Conservation (phyloP, 2,329 filamentous ascomycete species). For the Madurella fahalii region DNA sequence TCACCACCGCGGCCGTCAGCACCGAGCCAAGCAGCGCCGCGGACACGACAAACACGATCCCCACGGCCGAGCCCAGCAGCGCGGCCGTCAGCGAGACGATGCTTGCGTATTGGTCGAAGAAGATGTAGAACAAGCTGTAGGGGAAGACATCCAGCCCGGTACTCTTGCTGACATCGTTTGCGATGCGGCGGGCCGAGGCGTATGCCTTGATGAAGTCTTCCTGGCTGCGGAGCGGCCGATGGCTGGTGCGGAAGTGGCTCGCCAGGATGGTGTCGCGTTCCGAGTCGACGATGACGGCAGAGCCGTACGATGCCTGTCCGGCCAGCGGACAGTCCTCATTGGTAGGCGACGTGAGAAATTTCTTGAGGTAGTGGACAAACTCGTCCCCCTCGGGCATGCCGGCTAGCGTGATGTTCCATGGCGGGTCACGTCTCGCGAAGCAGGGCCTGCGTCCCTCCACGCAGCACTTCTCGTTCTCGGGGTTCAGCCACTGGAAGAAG, state of each 20-base stretch:
- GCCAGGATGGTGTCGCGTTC: conserved; percentile 66
- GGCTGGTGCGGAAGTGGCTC: conserved; percentile 87
- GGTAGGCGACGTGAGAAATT: conserved; percentile 78
- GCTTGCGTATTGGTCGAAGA: conserved; percentile 93
- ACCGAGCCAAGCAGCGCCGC: conserved; percentile 79
- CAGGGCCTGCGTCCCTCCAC: conserved; percentile 68
- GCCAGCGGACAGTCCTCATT: conserved; percentile 82
- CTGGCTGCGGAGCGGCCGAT: conserved; percentile 82
- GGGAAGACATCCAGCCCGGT: conserved; percentile 85
- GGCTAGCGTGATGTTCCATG: conserved; percentile 83
- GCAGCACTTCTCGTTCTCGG: conserved; percentile 69
- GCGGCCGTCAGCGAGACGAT: conserved; percentile 77
- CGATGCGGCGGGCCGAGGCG: conserved; percentile 81
- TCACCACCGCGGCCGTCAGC: conserved; percentile 76
- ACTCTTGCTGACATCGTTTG: conserved; percentile 64
- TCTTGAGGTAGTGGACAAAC: conserved; percentile 79
- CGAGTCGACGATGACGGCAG: conserved; percentile 74
- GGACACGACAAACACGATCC: conserved; percentile 78
- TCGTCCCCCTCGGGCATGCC: conserved; percentile 95
- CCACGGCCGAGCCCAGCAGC: conserved; percentile 77
- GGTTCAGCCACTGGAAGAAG: conserved; percentile 95
- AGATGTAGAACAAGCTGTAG: conserved; percentile 97
- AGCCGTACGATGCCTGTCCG: conserved; percentile 80
- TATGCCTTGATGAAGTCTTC: conserved; percentile 92
- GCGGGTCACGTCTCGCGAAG: conserved; percentile 70